Base-by-base conservation (phyloP, 768 basidiomycete species). In the Mrakia frigida region DNA sequence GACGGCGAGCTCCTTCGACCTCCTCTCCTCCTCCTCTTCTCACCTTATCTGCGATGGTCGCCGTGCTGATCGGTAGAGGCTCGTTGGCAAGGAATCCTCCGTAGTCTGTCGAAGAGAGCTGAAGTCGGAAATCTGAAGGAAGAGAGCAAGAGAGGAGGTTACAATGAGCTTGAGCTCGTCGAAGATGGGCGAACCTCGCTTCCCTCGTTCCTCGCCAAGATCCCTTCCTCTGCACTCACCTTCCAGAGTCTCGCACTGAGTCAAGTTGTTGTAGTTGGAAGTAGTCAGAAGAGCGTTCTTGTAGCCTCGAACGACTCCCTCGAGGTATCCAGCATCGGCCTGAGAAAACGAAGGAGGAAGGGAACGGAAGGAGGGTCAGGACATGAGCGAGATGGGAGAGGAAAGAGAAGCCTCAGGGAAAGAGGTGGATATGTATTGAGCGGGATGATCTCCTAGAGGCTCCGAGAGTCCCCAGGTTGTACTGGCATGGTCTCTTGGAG, bases 31-130 rank as follows among this genome's bases (percentile, higher is more conserved):
- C 0, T 16, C 39, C 3, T 6, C 28, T 7, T 37, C 81, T 41
- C 59, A 79, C 81, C 85, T 91, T 94, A 85, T 96, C 95, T n/a
- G 93, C 88, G 82, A 98, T 98, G 69, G 93, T 94, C 13, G 93
- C 90, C 11, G 96, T 97, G 74, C 93, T 92, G 74, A 98, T 88
- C 18, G 94, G 95, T 35, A 93, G 87, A 3, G 96, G 90, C 83
- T 99, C 97, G 81, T 98, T 98, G 39, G 96, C 90, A 65, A 99
- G 90, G 84, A 99, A 99, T 85, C 93, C 96, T 81, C 95, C 94
- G 83, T 99, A 99, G 85, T 99, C 97, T 7, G 96, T 98, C 18
- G 95, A 89, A 23, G 93, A 92, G 43, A 99, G 87, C 82, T 99
- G 97, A 65, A 97, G 94, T 79, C 93, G 88, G 84, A 99, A 90